Base-by-base conservation (phyloP, 176 grass and related monocot species). In the Alloteropsis semialata region DNA sequence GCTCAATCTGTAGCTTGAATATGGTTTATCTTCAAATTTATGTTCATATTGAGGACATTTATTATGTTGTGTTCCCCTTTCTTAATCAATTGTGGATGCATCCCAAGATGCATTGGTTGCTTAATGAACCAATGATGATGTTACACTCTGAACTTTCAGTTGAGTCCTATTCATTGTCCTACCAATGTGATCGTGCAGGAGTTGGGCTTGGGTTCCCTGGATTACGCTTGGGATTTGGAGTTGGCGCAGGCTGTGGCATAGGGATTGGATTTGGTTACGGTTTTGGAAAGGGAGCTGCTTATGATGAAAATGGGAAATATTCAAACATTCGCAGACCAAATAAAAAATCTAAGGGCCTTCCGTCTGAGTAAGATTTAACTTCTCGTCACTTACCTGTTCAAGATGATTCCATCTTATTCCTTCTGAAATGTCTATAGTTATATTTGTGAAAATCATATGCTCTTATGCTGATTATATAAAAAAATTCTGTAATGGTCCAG, bases 181-280 rank as follows among this genome's bases (percentile, higher is more conserved):
- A 41, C 33, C 17, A 59, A 59, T 59, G 74, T 76, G 74, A 4
- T 22, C 9, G 91, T 69, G 37, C 74, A 63, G 91, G 91, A 71
- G 24, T 90, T 46, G 91, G 91, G n/a, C 41, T 55, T n/a, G 91
- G 91, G 51, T 73, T 90, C n/a, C 84, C 87, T 68, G 91, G 91
- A 56, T 64, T 90, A 33, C 81, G 77, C 69, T 59, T 93, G 63
- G 91, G 91, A 22, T 78, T 87, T 54, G 84, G 91, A 53, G 37
- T 93, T 39, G 91, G 91, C 55, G 81, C 77, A 36, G 91, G 88
- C 39, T 94, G 88, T 76, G 92, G 92, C 69, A 62, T 90, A 76
- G 92, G 92, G 21, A 51, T 91, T n/a, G 92, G 88, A 33, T 94
- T 94, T 64, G 92, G 88, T 27, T 88, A 91, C 53, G 88, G 85